Percentiles rank a stretch among this genome's conserved stretches.
Conservation (phyloP, 192 early-diverging fungal species). For the Coemansia erecta region DNA sequence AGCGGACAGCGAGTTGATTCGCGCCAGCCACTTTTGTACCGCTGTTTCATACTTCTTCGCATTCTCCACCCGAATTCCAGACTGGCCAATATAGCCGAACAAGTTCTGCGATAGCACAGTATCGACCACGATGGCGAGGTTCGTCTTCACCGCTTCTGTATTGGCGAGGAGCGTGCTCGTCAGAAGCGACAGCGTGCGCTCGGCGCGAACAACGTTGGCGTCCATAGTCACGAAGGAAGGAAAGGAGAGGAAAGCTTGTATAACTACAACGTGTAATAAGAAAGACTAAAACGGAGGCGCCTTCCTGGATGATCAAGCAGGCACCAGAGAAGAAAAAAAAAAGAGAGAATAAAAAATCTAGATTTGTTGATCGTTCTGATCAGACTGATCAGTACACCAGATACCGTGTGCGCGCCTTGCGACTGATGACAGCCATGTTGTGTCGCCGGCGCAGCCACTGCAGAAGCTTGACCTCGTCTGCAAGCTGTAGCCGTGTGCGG, state of each 20-base stretch:
- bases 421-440: slow-evolving; percentile 38
- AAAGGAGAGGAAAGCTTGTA: background rate
- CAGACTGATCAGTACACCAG: slow-evolving; percentile 20
- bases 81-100: slow-evolving; percentile 17
- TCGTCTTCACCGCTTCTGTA: slow-evolving; percentile 30
- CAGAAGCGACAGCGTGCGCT: slow-evolving; percentile 46
- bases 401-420: slow-evolving; percentile 31
- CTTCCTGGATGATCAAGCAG: background rate
- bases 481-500: slow-evolving; percentile 34
- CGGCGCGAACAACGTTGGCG: slow-evolving; percentile 35
- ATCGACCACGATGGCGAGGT: slow-evolving; percentile 36
- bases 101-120: slow-evolving; percentile 42
- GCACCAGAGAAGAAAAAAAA: background rate
- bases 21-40: slow-evolving; percentile 46
- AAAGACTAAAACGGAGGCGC: slow-evolving; percentile 2
- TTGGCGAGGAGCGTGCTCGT: slow-evolving; percentile 46
- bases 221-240: slow-evolving; percentile 17
- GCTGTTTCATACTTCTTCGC: slow-evolving; percentile 35
- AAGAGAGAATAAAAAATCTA: slow-evolving; percentile 2
- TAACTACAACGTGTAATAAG: background rate
- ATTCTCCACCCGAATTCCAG: slow-evolving; percentile 13
- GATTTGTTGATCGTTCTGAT: slow-evolving; percentile 11
- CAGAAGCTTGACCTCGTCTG: slow-evolving; percentile 45
- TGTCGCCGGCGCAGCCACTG: slow-evolving; percentile 52
- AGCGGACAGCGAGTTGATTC: slow-evolving; percentile 35